Evolutionary conservation across 2,329 filamentous ascomycete species (phyloP).

Genomic region (Beauveria brongniartii): DNA sequence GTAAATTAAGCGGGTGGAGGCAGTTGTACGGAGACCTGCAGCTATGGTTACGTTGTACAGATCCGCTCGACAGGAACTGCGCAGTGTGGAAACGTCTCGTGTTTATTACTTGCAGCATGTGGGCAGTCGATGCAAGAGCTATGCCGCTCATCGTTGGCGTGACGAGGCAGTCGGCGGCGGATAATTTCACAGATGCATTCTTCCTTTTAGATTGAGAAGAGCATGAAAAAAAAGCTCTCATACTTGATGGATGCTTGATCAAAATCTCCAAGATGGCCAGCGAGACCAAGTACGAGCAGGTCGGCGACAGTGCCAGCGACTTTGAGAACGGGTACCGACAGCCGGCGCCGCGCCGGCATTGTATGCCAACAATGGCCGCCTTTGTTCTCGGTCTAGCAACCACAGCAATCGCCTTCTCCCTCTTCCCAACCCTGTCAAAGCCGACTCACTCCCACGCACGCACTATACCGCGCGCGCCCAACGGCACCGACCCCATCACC

Average conservation of each 20-base stretch:
- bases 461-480: background rate
- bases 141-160: background rate
- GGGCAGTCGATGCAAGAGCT: background rate
- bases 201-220: background rate
- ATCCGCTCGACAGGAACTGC: background rate
- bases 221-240: too few relatives aligned
- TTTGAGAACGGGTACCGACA: background rate
- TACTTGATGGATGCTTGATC: background rate
- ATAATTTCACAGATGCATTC: too few relatives aligned
- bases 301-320: background rate
- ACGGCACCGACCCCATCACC: conserved; percentile 13
- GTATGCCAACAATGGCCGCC: background rate
- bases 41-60: background rate
- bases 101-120: background rate
- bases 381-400: conserved; percentile 7
- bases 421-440: background rate
- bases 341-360: background rate
- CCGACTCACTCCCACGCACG: background rate
- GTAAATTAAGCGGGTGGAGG: background rate
- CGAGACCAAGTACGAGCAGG: conserved; percentile 7
- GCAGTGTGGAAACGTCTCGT: background rate
- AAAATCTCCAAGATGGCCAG: background rate
- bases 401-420: background rate
- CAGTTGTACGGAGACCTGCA: background rate
- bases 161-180: background rate